A percentile compares a stretch with the other conserved stretches of the same genome.
Evolutionary conservation across 768 basidiomycete genomes (phyloP).

Genomic region (Pholiota molesta): DNA sequence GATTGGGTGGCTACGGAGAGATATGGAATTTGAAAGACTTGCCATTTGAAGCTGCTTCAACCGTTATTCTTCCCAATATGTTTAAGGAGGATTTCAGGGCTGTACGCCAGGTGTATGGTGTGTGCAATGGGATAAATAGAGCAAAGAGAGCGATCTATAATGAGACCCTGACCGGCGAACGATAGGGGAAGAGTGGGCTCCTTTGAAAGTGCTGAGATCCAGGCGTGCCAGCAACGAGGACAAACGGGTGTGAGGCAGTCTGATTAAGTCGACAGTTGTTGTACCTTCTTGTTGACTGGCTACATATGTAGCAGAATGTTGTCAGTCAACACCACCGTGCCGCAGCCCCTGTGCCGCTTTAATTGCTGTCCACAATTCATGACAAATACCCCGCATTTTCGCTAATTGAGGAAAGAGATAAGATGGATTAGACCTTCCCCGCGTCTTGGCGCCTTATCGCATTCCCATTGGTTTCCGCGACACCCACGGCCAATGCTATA

Average conservation of each 20-base stretch:
- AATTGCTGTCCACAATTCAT: conserved; percentile 13
- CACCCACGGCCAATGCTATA: background rate
- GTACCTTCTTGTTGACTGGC: background rate
- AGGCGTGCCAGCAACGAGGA: conserved; percentile 20
- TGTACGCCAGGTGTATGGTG: background rate
- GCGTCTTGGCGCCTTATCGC: conserved; percentile 1
- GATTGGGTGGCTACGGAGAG: background rate
- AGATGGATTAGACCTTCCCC: conserved; percentile 20
- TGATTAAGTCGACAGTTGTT: conserved; percentile 4
- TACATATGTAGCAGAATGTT: conserved; percentile 1
- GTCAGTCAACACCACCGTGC: conserved; percentile 14
- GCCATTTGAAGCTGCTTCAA: conserved; percentile 1
- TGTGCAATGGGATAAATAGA: background rate
- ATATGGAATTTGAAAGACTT: conserved; percentile 3
- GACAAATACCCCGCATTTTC: conserved; percentile 34
- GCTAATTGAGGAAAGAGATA: conserved; percentile 23
- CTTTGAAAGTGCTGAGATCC: background rate
- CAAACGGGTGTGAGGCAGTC: conserved; percentile 11
- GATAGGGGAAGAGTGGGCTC: too few relatives aligned
- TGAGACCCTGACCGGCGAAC: background rate
- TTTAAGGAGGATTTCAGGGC: background rate
- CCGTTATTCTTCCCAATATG: background rate
- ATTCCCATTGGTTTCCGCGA: conserved; percentile 1
- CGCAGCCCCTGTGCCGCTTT: conserved; percentile 13
- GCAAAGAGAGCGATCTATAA: background rate